A percentile compares a stretch with the other conserved stretches of the same genome.
Conservation (phyloP, 2,329 filamentous ascomycete genomes). For the Ploettnerulaceae sp. region DNA sequence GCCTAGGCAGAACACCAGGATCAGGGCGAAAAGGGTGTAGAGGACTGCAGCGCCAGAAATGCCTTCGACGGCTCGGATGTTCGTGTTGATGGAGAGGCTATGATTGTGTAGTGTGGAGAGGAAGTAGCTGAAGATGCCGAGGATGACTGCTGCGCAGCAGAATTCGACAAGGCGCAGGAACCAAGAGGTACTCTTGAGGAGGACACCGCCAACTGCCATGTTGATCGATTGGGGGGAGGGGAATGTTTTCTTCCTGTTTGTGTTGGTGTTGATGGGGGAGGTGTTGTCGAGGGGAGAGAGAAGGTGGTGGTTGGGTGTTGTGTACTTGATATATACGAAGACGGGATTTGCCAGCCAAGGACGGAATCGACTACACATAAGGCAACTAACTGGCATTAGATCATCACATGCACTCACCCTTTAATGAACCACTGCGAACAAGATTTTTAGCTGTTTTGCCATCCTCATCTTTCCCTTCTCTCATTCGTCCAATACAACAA, state of each 20-base stretch:
- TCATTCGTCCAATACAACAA: not conserved
- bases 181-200: slow-evolving; percentile 66
- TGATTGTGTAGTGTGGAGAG: slow-evolving; percentile 67
- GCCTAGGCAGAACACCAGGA: slow-evolving; percentile 75
- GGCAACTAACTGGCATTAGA: not conserved
- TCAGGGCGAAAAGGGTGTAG: slow-evolving; percentile 67
- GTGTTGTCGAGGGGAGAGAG: not conserved
- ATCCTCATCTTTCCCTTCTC: not conserved
- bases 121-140: slow-evolving; percentile 82
- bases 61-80: slow-evolving; percentile 69
- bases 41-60: slow-evolving; percentile 70
- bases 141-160: slow-evolving; percentile 64
- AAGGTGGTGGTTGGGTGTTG: not conserved
- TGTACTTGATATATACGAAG: not conserved
- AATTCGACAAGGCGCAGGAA: slow-evolving; percentile 71
- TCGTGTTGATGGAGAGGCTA: slow-evolving; percentile 55
- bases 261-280: not conserved
- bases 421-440: not conserved
- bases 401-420: not conserved
- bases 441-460: slow-evolving; percentile 7
- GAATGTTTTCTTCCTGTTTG: not conserved
- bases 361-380: not conserved
- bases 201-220: slow-evolving; percentile 56
- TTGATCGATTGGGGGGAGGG: slow-evolving; percentile 22
- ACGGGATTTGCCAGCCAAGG: too few species aligned